Evolutionary conservation across 306 rosid genomes (phyloP).

Genomic region (Lathyrus oleraceus): DNA sequence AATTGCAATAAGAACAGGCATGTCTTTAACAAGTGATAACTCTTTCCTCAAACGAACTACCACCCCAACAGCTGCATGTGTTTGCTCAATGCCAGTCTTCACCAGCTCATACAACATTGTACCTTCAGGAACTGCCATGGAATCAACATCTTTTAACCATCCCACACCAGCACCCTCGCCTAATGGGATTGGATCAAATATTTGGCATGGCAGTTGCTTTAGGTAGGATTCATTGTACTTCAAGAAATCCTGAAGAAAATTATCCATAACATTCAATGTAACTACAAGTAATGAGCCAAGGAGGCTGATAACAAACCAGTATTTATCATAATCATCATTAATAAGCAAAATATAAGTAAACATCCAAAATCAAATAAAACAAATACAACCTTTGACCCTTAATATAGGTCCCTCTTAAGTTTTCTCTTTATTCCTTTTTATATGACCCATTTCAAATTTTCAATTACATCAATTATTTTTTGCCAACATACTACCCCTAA

Average conservation of each 20-base stretch:
- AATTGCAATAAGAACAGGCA: slow-evolving; percentile 91
- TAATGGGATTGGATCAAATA: slow-evolving; percentile 74
- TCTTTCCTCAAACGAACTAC: slow-evolving; percentile 91
- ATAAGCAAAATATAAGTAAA: neutral
- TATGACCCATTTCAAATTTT: too few species aligned
- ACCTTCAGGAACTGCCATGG: slow-evolving; percentile 75
- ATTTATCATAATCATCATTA: neutral
- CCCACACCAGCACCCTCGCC: slow-evolving; percentile 99
- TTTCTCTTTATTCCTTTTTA: too few species aligned
- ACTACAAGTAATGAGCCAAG: slow-evolving; percentile 1
- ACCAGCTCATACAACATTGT: slow-evolving; percentile 78
- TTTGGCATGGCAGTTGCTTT: slow-evolving; percentile 63
- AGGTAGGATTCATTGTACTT: slow-evolving; percentile 73
- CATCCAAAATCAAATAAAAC: slow-evolving; percentile 15
- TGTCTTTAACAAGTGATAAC: slow-evolving; percentile 80
- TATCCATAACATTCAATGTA: slow-evolving; percentile 31
- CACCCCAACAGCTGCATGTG: slow-evolving; percentile 94
- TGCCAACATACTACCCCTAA: too few species aligned
- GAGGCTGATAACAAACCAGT: neutral
- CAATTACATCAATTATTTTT: too few species aligned
- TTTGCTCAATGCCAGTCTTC: slow-evolving; percentile 77
- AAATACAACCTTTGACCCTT: neutral
- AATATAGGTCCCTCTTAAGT: too few species aligned
- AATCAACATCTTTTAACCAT: slow-evolving; percentile 83
- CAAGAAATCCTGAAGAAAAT: slow-evolving; percentile 76